Evolutionary conservation across 345 rosid species (phyloP), one percentile per base, ranked within the genome.

Genomic region (Populus euphratica): DNA sequence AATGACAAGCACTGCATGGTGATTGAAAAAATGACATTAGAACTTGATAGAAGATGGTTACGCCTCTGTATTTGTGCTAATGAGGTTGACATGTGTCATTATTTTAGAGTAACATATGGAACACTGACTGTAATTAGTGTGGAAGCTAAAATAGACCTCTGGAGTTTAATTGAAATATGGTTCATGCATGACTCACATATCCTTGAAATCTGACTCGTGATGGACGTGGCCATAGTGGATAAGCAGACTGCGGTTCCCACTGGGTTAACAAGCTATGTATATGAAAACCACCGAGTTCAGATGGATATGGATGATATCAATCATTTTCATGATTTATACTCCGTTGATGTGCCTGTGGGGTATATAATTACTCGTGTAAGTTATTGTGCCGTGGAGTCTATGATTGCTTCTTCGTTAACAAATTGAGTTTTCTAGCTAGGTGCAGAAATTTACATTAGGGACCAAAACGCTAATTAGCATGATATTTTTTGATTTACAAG

Each of bases 41-140:
- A 66, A 73, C 38, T 59, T 71, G 54, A 59, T 59, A 9, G 49
- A 23, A 61, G 70, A 75, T 78, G 62, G 56, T 25, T 43, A 44
- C 64, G 29, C 27, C n/a, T 23, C 9, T 59, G 29, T 23, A 59
- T 38, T 73, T 61, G 67, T 36, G n/a, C 20, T 73, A 20, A 72
- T 56, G 31, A 72, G 5, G 49, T 36, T 56, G 66, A 52, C 31
- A 4, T 17, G 38, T 3, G 47, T 47, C 31, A 72, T 11, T 72
- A 10, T 59, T n/a, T 59, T 70, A 69, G 7, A 11, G 29, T 27
- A 63, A 23, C 33, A 63, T 63, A 36, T 39, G n/a, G 23, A 67
- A n/a, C 17, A 36, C 12, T 36, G 31, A 16, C 33, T 47, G 36
- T 33, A 47, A 16, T 8, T 33, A 38, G 64, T 4, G 27, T 44